Conservation (phyloP, 208 protist genomes). For the Trypanosoma grayi region DNA sequence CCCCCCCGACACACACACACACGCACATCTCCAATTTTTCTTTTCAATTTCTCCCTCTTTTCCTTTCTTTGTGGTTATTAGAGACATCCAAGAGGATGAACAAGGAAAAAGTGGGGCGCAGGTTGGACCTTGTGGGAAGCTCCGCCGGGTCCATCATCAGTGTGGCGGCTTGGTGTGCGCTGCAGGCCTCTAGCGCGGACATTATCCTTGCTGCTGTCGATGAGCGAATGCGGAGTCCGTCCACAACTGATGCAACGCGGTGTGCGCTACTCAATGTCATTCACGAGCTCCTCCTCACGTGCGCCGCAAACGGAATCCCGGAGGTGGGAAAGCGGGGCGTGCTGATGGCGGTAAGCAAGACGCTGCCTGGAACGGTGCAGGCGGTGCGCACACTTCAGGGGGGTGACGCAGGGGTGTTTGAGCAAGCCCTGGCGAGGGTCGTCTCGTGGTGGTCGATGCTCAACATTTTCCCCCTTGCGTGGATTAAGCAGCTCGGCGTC, state of each 20-base stretch:
- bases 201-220: slow-evolving; percentile 55
- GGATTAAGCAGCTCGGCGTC: slow-evolving; percentile 54
- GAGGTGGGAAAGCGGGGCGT: slow-evolving; percentile 59
- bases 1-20: no score
- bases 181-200: slow-evolving; percentile 75
- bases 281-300: slow-evolving; percentile 84
- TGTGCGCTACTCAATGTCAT: slow-evolving; percentile 76
- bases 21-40: no score
- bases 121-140: slow-evolving; percentile 69
- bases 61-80: not conserved
- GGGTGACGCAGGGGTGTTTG: slow-evolving; percentile 33
- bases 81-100: slow-evolving; percentile 40
- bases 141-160: slow-evolving; percentile 78
- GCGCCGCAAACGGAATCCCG: slow-evolving; percentile 52
- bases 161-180: slow-evolving; percentile 81
- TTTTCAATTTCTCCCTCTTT: not conserved
- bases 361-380: slow-evolving; percentile 49
- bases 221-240: slow-evolving; percentile 48
- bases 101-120: slow-evolving; percentile 51
- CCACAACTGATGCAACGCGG: slow-evolving; percentile 42
- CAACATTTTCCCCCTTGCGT: slow-evolving; percentile 69
- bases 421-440: slow-evolving; percentile 47
- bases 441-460: slow-evolving; percentile 74
- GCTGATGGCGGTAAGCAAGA: slow-evolving; percentile 50
- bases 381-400: slow-evolving; percentile 27